Conservation (phyloP, 441 rosid genomes). For the Lepidium campestre region DNA sequence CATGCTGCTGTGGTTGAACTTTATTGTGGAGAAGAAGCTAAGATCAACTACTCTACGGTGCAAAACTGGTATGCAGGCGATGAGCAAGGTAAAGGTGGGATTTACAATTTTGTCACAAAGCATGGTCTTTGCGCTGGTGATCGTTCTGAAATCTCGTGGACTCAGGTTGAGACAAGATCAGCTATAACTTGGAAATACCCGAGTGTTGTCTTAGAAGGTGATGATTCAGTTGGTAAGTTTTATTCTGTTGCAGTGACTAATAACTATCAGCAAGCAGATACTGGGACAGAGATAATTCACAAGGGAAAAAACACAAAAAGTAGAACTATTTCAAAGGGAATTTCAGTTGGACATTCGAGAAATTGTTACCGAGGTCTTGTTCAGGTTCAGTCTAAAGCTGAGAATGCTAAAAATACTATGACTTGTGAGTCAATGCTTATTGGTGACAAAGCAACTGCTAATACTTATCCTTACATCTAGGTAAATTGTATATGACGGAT, state of each 20-base stretch:
- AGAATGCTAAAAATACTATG: slow-evolving; percentile 77
- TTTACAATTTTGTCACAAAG: slow-evolving; percentile 90
- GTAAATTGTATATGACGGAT: slow-evolving; percentile 23
- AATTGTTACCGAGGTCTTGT: slow-evolving; percentile 95
- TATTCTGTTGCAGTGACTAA: slow-evolving; percentile 91
- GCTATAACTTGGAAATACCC: slow-evolving; percentile 97
- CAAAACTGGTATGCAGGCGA: slow-evolving; percentile 98
- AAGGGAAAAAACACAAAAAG: slow-evolving; percentile 88
- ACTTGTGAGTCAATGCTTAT: slow-evolving; percentile 96
- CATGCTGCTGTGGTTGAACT: slow-evolving; percentile 95
- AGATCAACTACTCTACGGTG: slow-evolving; percentile 87
- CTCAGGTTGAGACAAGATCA: slow-evolving; percentile 92
- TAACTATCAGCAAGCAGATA: slow-evolving; percentile 91
- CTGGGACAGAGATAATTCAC: slow-evolving; percentile 94
- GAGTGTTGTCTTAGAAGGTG: slow-evolving; percentile 83
- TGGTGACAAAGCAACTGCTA: slow-evolving; percentile 93
- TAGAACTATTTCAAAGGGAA: slow-evolving; percentile 86
- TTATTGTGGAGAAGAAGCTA: slow-evolving; percentile 70
- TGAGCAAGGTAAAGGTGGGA: slow-evolving; percentile 84
- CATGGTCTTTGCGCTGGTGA: slow-evolving; percentile 80
- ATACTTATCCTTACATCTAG: slow-evolving; percentile 97
- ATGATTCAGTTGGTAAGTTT: slow-evolving; percentile 76
- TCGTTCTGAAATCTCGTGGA: slow-evolving; percentile 88
- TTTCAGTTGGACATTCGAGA: slow-evolving; percentile 72
- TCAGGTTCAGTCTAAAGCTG: slow-evolving; percentile 85